A percentile compares a stretch with the other conserved stretches of the same genome.
Evolutionary conservation across 208 protist genomes (phyloP).

Genomic region (Lotmaria passim): DNA sequence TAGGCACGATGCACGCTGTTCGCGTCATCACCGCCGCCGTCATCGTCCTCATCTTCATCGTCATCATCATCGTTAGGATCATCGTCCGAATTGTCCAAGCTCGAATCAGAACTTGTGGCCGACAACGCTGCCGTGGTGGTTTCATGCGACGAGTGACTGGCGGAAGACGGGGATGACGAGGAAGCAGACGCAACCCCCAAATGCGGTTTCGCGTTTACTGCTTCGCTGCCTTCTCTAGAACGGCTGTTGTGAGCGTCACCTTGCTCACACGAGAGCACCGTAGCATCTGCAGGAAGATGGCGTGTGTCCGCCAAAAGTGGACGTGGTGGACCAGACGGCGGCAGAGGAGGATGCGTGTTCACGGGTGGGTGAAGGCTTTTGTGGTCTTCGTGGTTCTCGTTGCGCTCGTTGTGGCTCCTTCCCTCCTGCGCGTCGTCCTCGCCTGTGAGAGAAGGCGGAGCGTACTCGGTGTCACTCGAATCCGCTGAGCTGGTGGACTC

Average conservation of each 20-base stretch:
- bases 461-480: slow-evolving; percentile 27
- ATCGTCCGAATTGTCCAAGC: background rate
- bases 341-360: background rate
- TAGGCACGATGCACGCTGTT: background rate
- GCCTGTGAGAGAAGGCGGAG: background rate
- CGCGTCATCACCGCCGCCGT: background rate
- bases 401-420: too few relatives aligned
- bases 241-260: background rate
- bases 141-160: background rate
- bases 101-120: background rate
- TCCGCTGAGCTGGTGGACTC: background rate
- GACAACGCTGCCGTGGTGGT: background rate
- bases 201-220: background rate
- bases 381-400: too few relatives aligned
- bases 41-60: slow-evolving; percentile 18
- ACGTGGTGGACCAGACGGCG: background rate
- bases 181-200: background rate
- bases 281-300: too few relatives aligned
- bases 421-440: background rate
- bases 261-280: background rate
- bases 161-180: background rate
- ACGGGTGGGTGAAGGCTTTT: background rate
- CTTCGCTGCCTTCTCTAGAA: background rate
- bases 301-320: too few relatives aligned
- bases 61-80: slow-evolving; percentile 8